Evolutionary conservation across 148 eudicot genomes (phyloP).

Genomic region (Nyssa sinensis): DNA sequence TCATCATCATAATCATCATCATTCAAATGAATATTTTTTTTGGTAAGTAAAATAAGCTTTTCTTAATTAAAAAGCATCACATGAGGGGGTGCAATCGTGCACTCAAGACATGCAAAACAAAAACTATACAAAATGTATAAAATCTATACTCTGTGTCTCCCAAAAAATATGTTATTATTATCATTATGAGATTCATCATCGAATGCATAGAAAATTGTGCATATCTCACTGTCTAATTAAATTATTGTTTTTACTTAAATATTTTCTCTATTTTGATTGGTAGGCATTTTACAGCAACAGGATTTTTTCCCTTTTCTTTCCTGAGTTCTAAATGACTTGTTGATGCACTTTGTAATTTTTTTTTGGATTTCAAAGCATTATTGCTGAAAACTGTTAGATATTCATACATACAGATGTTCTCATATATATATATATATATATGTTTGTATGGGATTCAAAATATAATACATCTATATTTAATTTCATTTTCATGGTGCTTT

Average conservation of each 20-base stretch:
- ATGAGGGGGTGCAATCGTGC: too few relatives aligned
- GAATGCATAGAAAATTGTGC: neutral
- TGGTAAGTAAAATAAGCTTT: too few relatives aligned
- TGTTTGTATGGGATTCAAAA: neutral
- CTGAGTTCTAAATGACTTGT: neutral
- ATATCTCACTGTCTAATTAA: neutral
- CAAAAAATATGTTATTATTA: too few relatives aligned
- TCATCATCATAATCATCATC: neutral
- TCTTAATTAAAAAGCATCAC: too few relatives aligned
- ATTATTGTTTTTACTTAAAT: neutral
- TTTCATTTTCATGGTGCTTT: neutral
- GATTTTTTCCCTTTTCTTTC: neutral
- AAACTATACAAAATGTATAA: too few relatives aligned
- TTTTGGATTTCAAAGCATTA: neutral
- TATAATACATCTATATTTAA: neutral
- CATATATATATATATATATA: neutral
- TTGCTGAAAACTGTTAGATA: neutral
- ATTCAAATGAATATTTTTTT: too few relatives aligned
- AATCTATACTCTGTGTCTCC: too few relatives aligned
- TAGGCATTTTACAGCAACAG: neutral
- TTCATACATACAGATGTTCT: neutral
- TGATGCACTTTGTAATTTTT: neutral
- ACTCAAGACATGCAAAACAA: too few relatives aligned
- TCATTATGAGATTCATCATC: too few relatives aligned
- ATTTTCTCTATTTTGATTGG: too few relatives aligned